A percentile compares a stretch with the other conserved stretches of the same genome.
Conservation (phyloP, 2,329 filamentous ascomycete species). For the Corinectria fuckeliana region DNA sequence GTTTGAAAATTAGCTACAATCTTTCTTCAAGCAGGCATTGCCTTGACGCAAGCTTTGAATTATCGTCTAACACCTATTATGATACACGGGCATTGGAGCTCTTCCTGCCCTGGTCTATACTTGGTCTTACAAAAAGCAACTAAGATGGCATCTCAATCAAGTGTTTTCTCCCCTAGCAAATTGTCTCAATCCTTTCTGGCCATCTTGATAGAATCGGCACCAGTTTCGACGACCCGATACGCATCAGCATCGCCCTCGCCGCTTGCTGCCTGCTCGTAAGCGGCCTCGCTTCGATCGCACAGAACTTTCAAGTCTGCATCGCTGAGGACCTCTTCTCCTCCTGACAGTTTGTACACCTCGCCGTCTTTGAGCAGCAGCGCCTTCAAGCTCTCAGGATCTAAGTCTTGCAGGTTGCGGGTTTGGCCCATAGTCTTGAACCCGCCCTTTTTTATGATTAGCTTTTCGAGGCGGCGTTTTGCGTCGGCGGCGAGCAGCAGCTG, state of each 20-base stretch:
- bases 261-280: constrained; percentile 75
- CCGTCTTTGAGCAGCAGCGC: constrained; percentile 76
- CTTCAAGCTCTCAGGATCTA: constrained; percentile 67
- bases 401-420: constrained; percentile 60
- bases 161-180: background rate
- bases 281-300: constrained; percentile 74
- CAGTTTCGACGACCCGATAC: constrained; percentile 84
- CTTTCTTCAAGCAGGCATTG: background rate
- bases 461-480: constrained; percentile 89
- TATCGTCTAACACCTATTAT: background rate
- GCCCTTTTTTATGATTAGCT: constrained; percentile 94
- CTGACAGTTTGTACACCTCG: constrained; percentile 63
- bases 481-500: constrained; percentile 85
- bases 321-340: constrained; percentile 71
- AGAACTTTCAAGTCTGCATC: constrained; percentile 79
- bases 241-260: constrained; percentile 75
- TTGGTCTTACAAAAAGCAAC: constrained; percentile 3
- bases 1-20: background rate
- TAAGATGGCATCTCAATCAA: background rate
- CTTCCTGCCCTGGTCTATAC: constrained; percentile 8
- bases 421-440: constrained; percentile 75
- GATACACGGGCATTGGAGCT: constrained; percentile 10
- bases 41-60: background rate
- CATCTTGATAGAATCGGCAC: constrained; percentile 58
- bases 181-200: constrained; percentile 30